A percentile compares a stretch with the other conserved stretches of the same genome.
phyloP scores from a whole-genome alignment of 192 early-diverging fungal species.

The Physocladia obscura region DNA sequence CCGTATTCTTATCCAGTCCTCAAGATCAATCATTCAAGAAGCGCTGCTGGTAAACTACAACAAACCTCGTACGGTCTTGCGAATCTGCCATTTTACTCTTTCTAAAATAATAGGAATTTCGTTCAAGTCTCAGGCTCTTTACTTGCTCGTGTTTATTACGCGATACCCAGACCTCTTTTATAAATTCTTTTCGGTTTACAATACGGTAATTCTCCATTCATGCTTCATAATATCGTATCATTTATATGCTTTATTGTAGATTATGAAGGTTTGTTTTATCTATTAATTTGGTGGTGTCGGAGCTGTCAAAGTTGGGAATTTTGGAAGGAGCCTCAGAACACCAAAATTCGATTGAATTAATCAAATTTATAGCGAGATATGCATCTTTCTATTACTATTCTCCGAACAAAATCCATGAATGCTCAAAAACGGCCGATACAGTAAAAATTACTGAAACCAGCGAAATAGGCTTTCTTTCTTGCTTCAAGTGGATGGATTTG shows the following conservation, averaged over 20 bases:
- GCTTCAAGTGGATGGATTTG: constrained; percentile 80
- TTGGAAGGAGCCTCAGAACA: no score
- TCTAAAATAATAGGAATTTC: constrained; percentile 75
- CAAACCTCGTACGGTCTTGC: background rate
- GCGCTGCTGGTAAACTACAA: constrained; percentile 12
- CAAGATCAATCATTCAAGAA: constrained; percentile 20
- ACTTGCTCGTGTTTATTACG: constrained; percentile 86
- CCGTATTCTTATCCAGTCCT: background rate
- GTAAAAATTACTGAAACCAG: background rate
- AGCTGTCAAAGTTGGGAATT: no score
- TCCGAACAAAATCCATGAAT: no score
- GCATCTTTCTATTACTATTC: no score
- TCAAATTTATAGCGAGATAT: no score
- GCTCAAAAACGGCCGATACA: background rate
- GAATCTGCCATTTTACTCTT: background rate
- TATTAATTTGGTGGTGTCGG: no score
- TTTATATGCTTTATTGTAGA: background rate
- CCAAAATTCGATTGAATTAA: no score
- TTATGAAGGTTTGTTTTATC: constrained; percentile 41
- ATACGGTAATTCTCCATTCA: constrained; percentile 52
- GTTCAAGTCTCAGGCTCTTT: constrained; percentile 93
- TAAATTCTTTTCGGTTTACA: constrained; percentile 80
- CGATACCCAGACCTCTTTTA: constrained; percentile 90
- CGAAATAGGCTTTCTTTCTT: constrained; percentile 95
- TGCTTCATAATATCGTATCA: background rate